Base-by-base conservation (phyloP, 1,284 basidiomycete species). In the Schizophyllum commune region DNA sequence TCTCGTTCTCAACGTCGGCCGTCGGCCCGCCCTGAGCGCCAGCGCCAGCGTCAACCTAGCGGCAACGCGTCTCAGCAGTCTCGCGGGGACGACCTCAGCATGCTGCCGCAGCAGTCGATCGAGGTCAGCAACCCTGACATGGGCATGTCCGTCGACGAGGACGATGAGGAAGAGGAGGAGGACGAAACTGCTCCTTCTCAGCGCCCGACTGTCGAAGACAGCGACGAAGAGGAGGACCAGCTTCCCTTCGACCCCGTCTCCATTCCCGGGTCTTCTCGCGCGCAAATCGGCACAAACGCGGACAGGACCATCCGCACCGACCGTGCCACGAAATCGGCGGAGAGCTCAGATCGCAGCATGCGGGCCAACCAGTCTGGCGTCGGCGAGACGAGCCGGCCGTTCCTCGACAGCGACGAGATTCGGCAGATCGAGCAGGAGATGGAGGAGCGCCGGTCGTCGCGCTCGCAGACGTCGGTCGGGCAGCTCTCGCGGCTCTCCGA, bases 391-490 rank as follows among this genome's bases (percentile, higher is more conserved):
- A 53, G 54, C 27, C 65, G 65, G 2, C 72, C 68, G 1, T 82
- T 81, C 66, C 71, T 85, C 21, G 75, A 79, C 60, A 72, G 74
- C 8, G 76, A 76, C 5, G 84, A 86, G 62, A 64, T 85, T 15
- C 78, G 79, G 53, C 76, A 79, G 9, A 85, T 87, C 47, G 78
- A 79, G 1, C 75, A 74, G 4, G 86, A 89, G 63, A 73, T 88
- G 2, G 79, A 81, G 60, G 84, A 87, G 65, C 75, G 85, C 15
- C 76, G 84, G 27, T 79, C 78, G 1, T 81, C 80, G 4, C 17
- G 62, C 7, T 39, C 34, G 13, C 34, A 39, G 61, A 39, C 13
- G 9, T 71, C 70, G 11, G 61, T 61, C 27, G 52, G 34, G 13
- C 34, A 52, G 1, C 60, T 58, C 22, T 56, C 59, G 52, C 51